Conservation (phyloP, 768 basidiomycete species). For the Boletales sp. region DNA sequence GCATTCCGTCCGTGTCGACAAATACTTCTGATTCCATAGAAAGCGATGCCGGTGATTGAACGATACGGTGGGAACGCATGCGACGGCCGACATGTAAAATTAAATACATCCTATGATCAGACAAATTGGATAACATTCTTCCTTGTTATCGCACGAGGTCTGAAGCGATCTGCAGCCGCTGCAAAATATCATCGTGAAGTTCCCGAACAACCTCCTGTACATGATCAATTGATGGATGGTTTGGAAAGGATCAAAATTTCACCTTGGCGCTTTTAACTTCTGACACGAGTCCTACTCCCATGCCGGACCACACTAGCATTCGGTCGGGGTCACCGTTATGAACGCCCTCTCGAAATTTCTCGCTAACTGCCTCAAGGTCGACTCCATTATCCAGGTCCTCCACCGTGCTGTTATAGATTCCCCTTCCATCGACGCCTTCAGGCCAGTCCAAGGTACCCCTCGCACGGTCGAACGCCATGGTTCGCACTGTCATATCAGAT, state of each 20-base stretch:
- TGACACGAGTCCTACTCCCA: constrained; percentile 57
- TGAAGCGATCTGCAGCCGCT: constrained; percentile 30
- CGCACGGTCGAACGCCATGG: constrained; percentile 60
- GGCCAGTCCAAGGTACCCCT: constrained; percentile 60
- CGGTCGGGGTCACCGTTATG: constrained; percentile 45
- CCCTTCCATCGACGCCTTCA: constrained; percentile 53
- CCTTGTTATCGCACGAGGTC: constrained; percentile 19
- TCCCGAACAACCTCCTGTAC: constrained; percentile 54
- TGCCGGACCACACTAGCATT: constrained; percentile 66
- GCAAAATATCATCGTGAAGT: constrained; percentile 45
- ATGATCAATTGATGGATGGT: constrained; percentile 3
- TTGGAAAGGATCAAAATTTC: constrained; percentile 10
- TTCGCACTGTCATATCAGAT: constrained; percentile 47
- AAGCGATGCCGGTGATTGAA: constrained; percentile 3
- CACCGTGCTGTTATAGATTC: constrained; percentile 47
- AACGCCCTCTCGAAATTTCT: constrained; percentile 44
- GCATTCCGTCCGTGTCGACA: constrained; percentile 4
- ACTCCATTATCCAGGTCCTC: constrained; percentile 52
- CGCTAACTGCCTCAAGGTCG: constrained; percentile 39
- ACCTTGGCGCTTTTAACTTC: constrained; percentile 40
- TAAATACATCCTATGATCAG: constrained; percentile 14
- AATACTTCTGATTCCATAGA: constrained; percentile 8
- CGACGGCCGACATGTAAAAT: neutral
- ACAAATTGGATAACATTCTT: constrained; percentile 19
- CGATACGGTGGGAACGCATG: constrained; percentile 19